phyloP scores from a whole-genome alignment of 495 filamentous ascomycete genomes.

The Penicillium lividum region DNA sequence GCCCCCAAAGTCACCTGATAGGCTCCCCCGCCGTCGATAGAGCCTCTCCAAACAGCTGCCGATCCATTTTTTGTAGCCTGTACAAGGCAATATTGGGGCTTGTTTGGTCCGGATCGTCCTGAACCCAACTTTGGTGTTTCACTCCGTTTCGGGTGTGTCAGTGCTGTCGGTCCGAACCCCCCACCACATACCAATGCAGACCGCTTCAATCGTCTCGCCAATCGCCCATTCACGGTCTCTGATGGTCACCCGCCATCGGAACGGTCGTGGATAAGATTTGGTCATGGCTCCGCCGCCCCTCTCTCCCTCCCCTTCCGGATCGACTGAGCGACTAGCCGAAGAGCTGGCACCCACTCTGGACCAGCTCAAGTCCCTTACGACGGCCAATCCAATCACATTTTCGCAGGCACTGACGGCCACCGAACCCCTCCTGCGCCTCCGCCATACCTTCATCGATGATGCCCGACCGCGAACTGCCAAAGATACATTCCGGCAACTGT shows the following conservation, averaged over 20 bases:
- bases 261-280: conserved; percentile 42
- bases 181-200: conserved; percentile 42
- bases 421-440: conserved; percentile 47
- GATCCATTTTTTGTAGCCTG: conserved; percentile 16
- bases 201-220: conserved; percentile 35
- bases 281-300: conserved; percentile 48
- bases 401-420: conserved; percentile 37
- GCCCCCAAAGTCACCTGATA: conserved; percentile 29
- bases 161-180: conserved; percentile 9
- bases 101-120: conserved; percentile 5
- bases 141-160: conserved; percentile 7
- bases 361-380: conserved; percentile 41
- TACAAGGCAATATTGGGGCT: conserved; percentile 10
- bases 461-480: conserved; percentile 49
- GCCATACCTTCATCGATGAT: conserved; percentile 58
- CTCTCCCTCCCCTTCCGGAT: conserved; percentile 63
- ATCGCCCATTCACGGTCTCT: conserved; percentile 42
- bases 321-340: conserved; percentile 58
- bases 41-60: conserved; percentile 10
- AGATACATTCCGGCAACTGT: conserved; percentile 81
- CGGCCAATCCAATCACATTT: conserved; percentile 23
- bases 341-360: conserved; percentile 62
- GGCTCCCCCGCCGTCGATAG: conserved; percentile 22
- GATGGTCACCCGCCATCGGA: conserved; percentile 41
- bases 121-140: background rate